Base-by-base conservation (phyloP, 2,329 filamentous ascomycete species). In the Fusarium multiceps region DNA sequence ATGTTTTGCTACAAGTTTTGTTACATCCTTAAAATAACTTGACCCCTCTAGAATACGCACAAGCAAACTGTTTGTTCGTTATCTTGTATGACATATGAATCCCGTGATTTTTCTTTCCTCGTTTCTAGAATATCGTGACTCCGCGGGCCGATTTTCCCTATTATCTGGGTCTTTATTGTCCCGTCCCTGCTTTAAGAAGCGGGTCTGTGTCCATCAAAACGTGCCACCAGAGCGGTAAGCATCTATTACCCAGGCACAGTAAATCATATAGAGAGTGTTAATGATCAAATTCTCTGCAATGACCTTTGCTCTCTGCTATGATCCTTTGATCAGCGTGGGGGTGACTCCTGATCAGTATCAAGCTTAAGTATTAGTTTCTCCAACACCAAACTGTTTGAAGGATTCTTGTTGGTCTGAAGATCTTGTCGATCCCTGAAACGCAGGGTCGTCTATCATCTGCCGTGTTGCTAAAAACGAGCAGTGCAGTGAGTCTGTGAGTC, bases 81-180 rank as follows among this genome's bases (percentile, higher is more conserved):
- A n/a, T 62, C 34, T 32, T 49, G 28, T 43, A 59, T 66, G 47
- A 60, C 63, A 66, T 59, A 45, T 28, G 18, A 60, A 53, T 66
- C 27, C 47, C 55, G 61, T 66, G 61, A 60, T 48, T 54, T 51
- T 66, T 48, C 37, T 46, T 45, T 49, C 20, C 30, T 32, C 28
- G 3, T 55, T 66, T 66, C 46, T 42, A 55, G 28, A 61, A 66
- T 66, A 66, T 28, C 55, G n/a, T 66, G 63, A 66, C 41, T 61
- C 49, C 23, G 20, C 63, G 61, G 63, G 63, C 63, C 62, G 63
- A 66, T 57, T 66, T 41, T 43, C 27, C 41, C 16, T 28, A 18
- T 56, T 66, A 61, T 62, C 41, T 62, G 49, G 63, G 55, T 28
- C 63, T 40, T 46, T 10, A 23, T 45, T 45, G 20, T 41, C 55